These are phyloP conservation scores for Oenanthe javanica DNA, from an alignment of 140 eudicot species.

Conservation along the genomic window DNA sequence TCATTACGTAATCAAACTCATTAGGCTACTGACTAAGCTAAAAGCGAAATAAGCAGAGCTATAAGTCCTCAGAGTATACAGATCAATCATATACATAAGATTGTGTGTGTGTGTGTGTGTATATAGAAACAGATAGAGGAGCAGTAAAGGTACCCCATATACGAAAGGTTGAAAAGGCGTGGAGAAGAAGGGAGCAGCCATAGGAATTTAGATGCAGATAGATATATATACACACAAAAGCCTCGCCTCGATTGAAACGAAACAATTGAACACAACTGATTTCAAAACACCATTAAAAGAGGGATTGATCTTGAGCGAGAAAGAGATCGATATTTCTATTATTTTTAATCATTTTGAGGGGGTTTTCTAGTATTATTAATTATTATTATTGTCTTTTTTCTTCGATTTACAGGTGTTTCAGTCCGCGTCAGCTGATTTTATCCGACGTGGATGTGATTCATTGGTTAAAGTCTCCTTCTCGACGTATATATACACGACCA, in stretches of 20 bases:
- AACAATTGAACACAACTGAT: conserved; percentile 2
- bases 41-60: background rate
- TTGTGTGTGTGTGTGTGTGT: background rate
- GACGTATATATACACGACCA: background rate
- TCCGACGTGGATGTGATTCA: background rate
- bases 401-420: background rate
- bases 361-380: no score
- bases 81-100: background rate
- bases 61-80: background rate
- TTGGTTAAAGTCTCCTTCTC: background rate
- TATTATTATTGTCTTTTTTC: background rate
- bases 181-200: conserved; percentile 97
- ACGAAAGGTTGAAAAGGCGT: conserved; percentile 95
- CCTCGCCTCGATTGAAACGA: conserved; percentile 6
- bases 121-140: background rate
- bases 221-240: conserved; percentile 1
- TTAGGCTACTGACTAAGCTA: background rate
- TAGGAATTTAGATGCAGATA: background rate
- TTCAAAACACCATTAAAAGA: conserved; percentile 20
- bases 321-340: background rate
- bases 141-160: conserved; percentile 52
- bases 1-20: background rate
- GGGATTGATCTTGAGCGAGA: background rate
- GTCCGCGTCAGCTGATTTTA: background rate
- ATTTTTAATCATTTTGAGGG: background rate